Conservation (phyloP, 2,329 filamentous ascomycete species). For the Xylaria sp. region DNA sequence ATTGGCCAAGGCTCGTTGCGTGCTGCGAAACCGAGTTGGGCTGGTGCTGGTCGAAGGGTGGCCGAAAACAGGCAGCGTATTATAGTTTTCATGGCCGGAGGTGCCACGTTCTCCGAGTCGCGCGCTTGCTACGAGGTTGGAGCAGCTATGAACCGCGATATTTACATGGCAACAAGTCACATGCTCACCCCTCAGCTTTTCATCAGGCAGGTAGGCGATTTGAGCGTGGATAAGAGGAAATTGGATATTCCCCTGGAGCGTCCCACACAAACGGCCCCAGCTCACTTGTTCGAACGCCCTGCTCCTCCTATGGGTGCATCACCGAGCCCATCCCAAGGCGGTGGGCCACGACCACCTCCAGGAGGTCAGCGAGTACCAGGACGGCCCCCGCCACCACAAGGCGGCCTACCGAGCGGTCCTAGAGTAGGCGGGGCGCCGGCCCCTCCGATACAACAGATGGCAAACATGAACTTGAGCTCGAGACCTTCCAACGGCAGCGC, state of each 20-base stretch:
- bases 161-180: slow-evolving; percentile 90
- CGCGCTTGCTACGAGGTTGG: slow-evolving; percentile 90
- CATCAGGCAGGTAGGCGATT: slow-evolving; percentile 82
- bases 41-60: slow-evolving; percentile 78
- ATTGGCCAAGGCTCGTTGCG: slow-evolving; percentile 80
- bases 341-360: slow-evolving; percentile 45
- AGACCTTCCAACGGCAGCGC: slow-evolving; percentile 45
- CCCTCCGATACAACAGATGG: slow-evolving; percentile 67
- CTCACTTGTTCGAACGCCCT: slow-evolving; percentile 83
- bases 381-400: slow-evolving; percentile 46
- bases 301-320: slow-evolving; percentile 56
- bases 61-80: slow-evolving; percentile 89
- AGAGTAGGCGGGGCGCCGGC: slow-evolving; percentile 45
- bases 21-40: slow-evolving; percentile 95
- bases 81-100: slow-evolving; percentile 94
- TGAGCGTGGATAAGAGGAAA: slow-evolving; percentile 78
- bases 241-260: slow-evolving; percentile 85
- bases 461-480: slow-evolving; percentile 62
- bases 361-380: slow-evolving; percentile 47
- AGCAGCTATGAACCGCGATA: slow-evolving; percentile 76
- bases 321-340: slow-evolving; percentile 42
- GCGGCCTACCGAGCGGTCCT: slow-evolving; percentile 53
- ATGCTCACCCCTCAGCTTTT: slow-evolving; percentile 91
- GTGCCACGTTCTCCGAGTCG: slow-evolving; percentile 92
- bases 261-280: slow-evolving; percentile 83